Evolutionary conservation across 2,329 filamentous ascomycete genomes (phyloP).

Genomic region (Colletotrichum kahawae): DNA sequence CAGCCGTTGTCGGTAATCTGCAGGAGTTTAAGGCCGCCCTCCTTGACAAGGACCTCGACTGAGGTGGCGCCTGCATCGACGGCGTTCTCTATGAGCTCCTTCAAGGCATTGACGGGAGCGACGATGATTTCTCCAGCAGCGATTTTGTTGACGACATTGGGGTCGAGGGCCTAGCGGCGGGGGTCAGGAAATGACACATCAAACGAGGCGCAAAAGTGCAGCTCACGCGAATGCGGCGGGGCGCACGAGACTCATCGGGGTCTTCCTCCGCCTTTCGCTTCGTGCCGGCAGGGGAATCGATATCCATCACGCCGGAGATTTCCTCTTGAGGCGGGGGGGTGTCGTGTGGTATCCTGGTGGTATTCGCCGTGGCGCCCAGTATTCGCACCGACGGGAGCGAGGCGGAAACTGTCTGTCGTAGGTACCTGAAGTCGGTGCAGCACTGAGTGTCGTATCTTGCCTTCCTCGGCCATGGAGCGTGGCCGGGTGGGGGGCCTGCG

Average conservation of each 20-base stretch:
- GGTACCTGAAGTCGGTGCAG: not conserved
- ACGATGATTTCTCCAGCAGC: constrained; percentile 98
- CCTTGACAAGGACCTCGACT: constrained; percentile 90
- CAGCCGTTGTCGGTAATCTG: constrained; percentile 98
- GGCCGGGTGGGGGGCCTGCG: not conserved
- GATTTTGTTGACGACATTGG: constrained; percentile 97
- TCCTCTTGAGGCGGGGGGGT: not conserved
- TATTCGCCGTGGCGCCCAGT: not conserved
- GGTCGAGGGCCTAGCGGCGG: constrained; percentile 74
- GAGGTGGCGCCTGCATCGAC: constrained; percentile 96
- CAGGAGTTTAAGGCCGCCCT: constrained; percentile 90
- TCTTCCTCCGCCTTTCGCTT: constrained; percentile 55
- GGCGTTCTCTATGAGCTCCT: constrained; percentile 95
- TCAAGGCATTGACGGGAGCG: constrained; percentile 92
- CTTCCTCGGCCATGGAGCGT: not conserved
- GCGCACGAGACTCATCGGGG: constrained; percentile 40
- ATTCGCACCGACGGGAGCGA: not conserved
- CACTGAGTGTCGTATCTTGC: not conserved
- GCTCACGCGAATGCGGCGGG: constrained; percentile 56
- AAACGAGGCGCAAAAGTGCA: not conserved
- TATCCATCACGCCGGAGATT: constrained; percentile 40
- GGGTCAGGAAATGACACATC: not conserved
- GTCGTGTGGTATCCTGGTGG: not conserved
- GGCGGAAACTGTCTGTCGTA: not conserved
- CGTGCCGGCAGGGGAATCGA: constrained; percentile 48